Base-by-base conservation (phyloP, 1,139 yeast species). In the Candida mesenterica region DNA sequence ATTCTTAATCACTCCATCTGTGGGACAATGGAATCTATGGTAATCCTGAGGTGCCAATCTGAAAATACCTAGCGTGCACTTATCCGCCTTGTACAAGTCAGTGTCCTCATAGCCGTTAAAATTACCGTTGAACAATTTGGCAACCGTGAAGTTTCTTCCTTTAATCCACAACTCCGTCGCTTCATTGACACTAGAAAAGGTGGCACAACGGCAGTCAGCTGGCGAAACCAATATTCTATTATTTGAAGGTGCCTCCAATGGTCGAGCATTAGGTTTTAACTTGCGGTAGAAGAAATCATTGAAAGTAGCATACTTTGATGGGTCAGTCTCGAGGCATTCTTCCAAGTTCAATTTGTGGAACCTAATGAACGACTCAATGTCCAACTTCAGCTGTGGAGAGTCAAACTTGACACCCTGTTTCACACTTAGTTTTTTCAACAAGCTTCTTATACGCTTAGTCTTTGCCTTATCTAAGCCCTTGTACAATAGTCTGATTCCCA, bases 1-100 rank as follows among this genome's bases (percentile, higher is more conserved):
- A 39, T 75, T 67, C 1, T 84, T 85, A 28, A 92, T 61, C 0
- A 55, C 56, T 2, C 97, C 97, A 41, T 75, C 75, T 1, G 90
- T 90, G 0, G 97, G 96, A 10, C 80, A 73, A 56, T 92, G 98
- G 61, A 92, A 90, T 29, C 98, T 66, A 57, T 92, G 98, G 53
- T 92, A 92, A 56, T 92, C 98, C 57, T 92, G 98, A 1, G 98
- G 98, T 0, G 98, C 97, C 32, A 92, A 64, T 40, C 98, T 65
- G 59, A 90, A 90, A 4, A 90, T 77, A 0, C 86, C 92, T 35
- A 90, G 59, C 0, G 87, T 65, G 31, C 90, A 81, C 24, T 75
- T 47, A 3, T 55, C 60, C 2, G 67, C 52, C 32, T 55, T 55
- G 39, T 46, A 57, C 23, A 67, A 62, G 31, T 72, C 71, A 2